Percentiles rank a stretch among this genome's conserved stretches.
phyloP scores from a whole-genome alignment of 192 early-diverging fungal genomes.

The Gryganskiella cystojenkinii region DNA sequence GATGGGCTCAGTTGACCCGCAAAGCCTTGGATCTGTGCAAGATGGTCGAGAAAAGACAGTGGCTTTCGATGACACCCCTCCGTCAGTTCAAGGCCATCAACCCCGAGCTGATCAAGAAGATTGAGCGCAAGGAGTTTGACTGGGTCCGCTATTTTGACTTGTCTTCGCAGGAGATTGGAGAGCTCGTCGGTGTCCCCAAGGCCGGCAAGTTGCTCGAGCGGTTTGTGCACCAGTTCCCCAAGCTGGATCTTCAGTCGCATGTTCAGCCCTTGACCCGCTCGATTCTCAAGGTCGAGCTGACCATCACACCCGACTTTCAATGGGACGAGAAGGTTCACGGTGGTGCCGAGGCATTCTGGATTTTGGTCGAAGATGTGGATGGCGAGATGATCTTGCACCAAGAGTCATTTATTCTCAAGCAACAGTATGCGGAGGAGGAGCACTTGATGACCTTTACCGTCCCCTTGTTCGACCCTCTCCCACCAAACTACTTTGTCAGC shows the following conservation, averaged over 20 bases:
- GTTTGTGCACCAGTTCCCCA: constrained; percentile 94
- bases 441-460: constrained; percentile 92
- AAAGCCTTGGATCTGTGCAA: constrained; percentile 94
- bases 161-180: constrained; percentile 91
- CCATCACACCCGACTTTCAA: constrained; percentile 92
- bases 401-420: constrained; percentile 93
- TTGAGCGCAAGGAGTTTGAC: constrained; percentile 94
- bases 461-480: constrained; percentile 90
- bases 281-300: constrained; percentile 90
- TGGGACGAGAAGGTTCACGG: constrained; percentile 93
- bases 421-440: constrained; percentile 84
- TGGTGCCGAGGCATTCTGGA: constrained; percentile 91
- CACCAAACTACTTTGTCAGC: constrained; percentile 96
- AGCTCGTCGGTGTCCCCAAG: constrained; percentile 87
- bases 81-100: constrained; percentile 90
- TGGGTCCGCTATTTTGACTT: constrained; percentile 97
- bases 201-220: constrained; percentile 92
- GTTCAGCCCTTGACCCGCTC: constrained; percentile 95
- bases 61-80: constrained; percentile 96
- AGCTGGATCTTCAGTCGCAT: constrained; percentile 87
- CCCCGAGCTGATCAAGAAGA: constrained; percentile 81
- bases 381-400: constrained; percentile 89
- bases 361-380: constrained; percentile 95
- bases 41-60: constrained; percentile 96
- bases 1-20: constrained; percentile 93